Conservation (phyloP, 2,329 filamentous ascomycete genomes). For the Ophiostoma tasmaniense region DNA sequence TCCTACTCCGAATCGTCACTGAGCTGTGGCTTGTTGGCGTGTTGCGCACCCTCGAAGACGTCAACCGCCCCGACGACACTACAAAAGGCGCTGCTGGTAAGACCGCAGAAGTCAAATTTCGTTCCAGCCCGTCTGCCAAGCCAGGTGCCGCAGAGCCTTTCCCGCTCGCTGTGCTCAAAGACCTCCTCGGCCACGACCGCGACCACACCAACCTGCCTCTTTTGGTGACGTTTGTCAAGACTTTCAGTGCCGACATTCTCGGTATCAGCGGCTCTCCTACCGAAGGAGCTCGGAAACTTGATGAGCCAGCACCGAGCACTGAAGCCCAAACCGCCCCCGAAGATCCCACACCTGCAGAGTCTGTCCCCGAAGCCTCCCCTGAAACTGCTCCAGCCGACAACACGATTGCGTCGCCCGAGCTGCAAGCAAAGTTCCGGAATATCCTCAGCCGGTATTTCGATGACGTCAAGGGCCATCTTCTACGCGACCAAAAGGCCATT, state of each 20-base stretch:
- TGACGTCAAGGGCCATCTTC: conserved; percentile 78
- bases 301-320: conserved; percentile 36
- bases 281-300: conserved; percentile 66
- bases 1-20: conserved; percentile 81
- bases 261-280: conserved; percentile 65
- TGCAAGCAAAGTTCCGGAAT: conserved; percentile 78
- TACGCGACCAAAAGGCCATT: conserved; percentile 87
- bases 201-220: conserved; percentile 87
- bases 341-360: neutral
- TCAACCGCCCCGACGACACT: conserved; percentile 53
- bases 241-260: conserved; percentile 90
- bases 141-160: conserved; percentile 70
- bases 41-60: conserved; percentile 67
- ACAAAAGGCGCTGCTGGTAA: conserved; percentile 56
- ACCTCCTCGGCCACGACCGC: conserved; percentile 84
- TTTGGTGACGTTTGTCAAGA: conserved; percentile 90
- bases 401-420: conserved; percentile 64
- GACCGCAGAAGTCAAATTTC: conserved; percentile 49
- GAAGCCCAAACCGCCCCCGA: neutral
- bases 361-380: conserved; percentile 24
- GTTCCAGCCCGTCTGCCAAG: conserved; percentile 46
- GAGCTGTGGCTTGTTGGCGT: conserved; percentile 93
- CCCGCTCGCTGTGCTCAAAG: conserved; percentile 94
- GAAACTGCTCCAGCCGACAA: conserved; percentile 42
- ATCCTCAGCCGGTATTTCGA: conserved; percentile 84